Evolutionary conservation across 2,329 filamentous ascomycete genomes (phyloP).

Genomic region (Phaeosphaeria sp.): DNA sequence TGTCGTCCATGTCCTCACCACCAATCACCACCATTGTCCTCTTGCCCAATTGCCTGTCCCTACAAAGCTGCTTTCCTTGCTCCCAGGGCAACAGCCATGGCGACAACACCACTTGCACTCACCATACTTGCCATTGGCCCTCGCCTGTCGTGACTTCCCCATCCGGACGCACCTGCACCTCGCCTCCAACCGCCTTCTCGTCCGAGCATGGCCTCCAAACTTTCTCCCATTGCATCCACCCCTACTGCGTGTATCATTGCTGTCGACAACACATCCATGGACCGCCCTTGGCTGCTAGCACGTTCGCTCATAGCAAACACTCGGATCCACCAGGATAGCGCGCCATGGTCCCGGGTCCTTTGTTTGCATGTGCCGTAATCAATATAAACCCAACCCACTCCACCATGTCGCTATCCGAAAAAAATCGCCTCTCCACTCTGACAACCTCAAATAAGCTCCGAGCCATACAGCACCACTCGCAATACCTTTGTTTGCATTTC

Average conservation of each 20-base stretch:
- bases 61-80: neutral
- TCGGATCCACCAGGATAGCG: constrained; percentile 23
- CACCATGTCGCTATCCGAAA: neutral
- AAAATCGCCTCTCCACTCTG: neutral
- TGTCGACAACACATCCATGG: constrained; percentile 1
- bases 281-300: constrained; percentile 9
- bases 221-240: constrained; percentile 10
- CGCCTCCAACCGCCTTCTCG: constrained; percentile 15
- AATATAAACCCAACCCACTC: neutral
- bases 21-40: neutral
- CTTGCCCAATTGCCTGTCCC: neutral
- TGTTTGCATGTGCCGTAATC: constrained; percentile 34
- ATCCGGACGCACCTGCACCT: constrained; percentile 25
- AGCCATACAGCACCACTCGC: constrained; percentile 2
- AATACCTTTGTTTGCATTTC: neutral
- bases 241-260: constrained; percentile 6
- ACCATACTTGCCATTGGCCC: neutral
- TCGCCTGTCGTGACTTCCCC: constrained; percentile 36
- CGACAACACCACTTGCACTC: neutral
- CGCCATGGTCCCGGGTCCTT: constrained; percentile 38
- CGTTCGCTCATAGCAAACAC: constrained; percentile 8
- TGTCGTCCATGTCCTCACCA: neutral
- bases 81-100: neutral
- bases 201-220: constrained; percentile 7
- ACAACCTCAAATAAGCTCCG: neutral